Evolutionary conservation across 768 basidiomycete genomes (phyloP).

Genomic region (Tubosaeta sp.): DNA sequence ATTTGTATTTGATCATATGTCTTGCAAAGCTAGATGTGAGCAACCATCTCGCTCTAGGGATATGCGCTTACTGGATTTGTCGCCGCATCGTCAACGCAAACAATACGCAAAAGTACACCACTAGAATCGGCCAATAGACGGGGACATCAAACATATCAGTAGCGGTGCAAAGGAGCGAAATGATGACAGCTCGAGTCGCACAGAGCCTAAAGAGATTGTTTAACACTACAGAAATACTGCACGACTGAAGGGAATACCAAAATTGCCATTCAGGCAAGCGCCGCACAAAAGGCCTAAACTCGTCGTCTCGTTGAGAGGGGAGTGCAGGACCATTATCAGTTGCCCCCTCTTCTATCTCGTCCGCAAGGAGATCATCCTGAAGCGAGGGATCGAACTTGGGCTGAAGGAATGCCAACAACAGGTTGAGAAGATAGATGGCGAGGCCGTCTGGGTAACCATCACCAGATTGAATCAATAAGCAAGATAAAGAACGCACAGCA

Average conservation of each 20-base stretch:
- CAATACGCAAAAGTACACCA: slow-evolving; percentile 94
- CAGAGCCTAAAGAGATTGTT: slow-evolving; percentile 63
- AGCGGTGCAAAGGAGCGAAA: slow-evolving; percentile 77
- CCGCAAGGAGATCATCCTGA: slow-evolving; percentile 87
- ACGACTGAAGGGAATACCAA: slow-evolving; percentile 52
- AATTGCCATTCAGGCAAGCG: slow-evolving; percentile 96
- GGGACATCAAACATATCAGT: slow-evolving; percentile 91
- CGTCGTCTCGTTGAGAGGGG: slow-evolving; percentile 78
- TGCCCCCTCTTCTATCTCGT: slow-evolving; percentile 93
- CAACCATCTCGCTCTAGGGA: neutral
- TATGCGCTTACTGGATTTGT: slow-evolving; percentile 78
- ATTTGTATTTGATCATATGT: slow-evolving; percentile 99
- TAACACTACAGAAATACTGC: neutral
- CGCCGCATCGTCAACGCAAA: slow-evolving; percentile 94
- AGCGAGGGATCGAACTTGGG: slow-evolving; percentile 97
- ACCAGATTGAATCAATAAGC: neutral
- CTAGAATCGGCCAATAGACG: slow-evolving; percentile 98
- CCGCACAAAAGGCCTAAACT: slow-evolving; percentile 95
- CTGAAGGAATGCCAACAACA: slow-evolving; percentile 95
- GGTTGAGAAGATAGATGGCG: slow-evolving; percentile 93
- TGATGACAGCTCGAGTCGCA: slow-evolving; percentile 79
- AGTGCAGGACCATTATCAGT: slow-evolving; percentile 53
- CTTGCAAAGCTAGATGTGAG: slow-evolving; percentile 37
- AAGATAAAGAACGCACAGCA: slow-evolving; percentile 55
- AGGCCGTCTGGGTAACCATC: slow-evolving; percentile 59